Percentiles rank a stretch among this genome's conserved stretches.
Conservation (phyloP, 192 early-diverging fungal genomes). For the Linnemannia elongata region DNA sequence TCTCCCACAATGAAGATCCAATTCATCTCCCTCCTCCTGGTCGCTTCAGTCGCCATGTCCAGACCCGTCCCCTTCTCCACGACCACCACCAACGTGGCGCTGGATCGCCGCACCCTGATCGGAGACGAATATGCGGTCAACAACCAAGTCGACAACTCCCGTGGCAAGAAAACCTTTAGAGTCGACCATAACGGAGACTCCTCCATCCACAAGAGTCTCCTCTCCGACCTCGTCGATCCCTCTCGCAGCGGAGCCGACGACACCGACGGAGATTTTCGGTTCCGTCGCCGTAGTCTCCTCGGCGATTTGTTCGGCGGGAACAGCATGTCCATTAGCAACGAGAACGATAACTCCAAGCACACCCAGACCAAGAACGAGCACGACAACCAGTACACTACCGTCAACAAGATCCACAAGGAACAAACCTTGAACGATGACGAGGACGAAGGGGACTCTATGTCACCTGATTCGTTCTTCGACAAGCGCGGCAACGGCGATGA, state of each 20-base stretch:
- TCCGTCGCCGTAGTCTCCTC: constrained; percentile 14
- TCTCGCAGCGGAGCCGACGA: neutral
- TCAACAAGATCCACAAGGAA: neutral
- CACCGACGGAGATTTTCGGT: neutral
- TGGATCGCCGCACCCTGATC: constrained; percentile 15
- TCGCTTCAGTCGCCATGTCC: constrained; percentile 17
- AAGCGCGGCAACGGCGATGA: neutral
- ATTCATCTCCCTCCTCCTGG: constrained; percentile 21
- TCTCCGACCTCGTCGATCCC: constrained; percentile 12
- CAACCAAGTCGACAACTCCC: constrained; percentile 29
- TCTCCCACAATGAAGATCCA: constrained; percentile 26
- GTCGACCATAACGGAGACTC: constrained; percentile 27
- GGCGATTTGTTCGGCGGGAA: constrained; percentile 13
- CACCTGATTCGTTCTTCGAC: constrained; percentile 7
- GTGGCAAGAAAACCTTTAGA: constrained; percentile 15
- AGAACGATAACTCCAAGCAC: constrained; percentile 41
- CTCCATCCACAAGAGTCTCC: constrained; percentile 7
- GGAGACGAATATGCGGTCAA: constrained; percentile 16
- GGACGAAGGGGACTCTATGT: neutral
- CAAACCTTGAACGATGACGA: neutral
- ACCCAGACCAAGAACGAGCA: constrained; percentile 18
- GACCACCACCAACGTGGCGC: neutral
- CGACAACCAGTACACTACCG: neutral
- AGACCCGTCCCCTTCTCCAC: neutral
- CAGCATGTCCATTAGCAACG: constrained; percentile 18